Evolutionary conservation across 805 yeast genomes (phyloP).

Genomic region (Ogataea parapolymorpha): DNA sequence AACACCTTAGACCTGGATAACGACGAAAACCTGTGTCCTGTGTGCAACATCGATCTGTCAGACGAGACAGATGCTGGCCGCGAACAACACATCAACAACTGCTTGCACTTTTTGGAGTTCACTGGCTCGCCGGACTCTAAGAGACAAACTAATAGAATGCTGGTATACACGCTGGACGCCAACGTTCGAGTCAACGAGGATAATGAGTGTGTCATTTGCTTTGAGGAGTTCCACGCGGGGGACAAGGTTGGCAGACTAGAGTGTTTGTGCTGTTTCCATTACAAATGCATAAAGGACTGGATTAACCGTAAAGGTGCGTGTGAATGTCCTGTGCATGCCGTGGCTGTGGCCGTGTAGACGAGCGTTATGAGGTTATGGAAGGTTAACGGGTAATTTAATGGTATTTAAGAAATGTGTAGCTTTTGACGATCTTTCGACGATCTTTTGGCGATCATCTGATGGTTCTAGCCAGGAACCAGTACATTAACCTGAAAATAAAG

Average conservation of each 20-base stretch:
- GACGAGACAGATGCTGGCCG: slow-evolving; percentile 34
- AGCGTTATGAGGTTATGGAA: slow-evolving; percentile 1
- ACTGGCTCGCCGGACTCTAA: slow-evolving; percentile 59
- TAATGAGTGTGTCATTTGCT: slow-evolving; percentile 89
- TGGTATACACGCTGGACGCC: slow-evolving; percentile 62
- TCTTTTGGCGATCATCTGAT: no score
- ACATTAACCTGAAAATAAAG: no score
- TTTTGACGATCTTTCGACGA: no score
- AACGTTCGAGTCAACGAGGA: slow-evolving; percentile 38
- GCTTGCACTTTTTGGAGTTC: slow-evolving; percentile 59
- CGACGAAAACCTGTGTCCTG: slow-evolving; percentile 42
- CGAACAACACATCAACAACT: slow-evolving; percentile 67
- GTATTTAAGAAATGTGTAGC: neutral
- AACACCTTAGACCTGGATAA: slow-evolving; percentile 20
- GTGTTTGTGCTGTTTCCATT: slow-evolving; percentile 92
- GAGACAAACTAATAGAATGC: slow-evolving; percentile 72
- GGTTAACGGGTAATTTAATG: neutral
- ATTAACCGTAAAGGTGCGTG: slow-evolving; percentile 80
- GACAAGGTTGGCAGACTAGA: slow-evolving; percentile 89
- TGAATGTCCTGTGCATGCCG: slow-evolving; percentile 80
- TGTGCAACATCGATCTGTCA: slow-evolving; percentile 34
- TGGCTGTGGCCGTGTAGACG: slow-evolving; percentile 15
- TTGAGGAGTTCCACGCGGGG: slow-evolving; percentile 83
- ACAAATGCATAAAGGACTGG: slow-evolving; percentile 89
- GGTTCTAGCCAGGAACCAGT: no score